Evolutionary conservation across 106 monocot species (phyloP), one percentile per base, ranked within the genome.

Genomic region (Ottelia alismoides): DNA sequence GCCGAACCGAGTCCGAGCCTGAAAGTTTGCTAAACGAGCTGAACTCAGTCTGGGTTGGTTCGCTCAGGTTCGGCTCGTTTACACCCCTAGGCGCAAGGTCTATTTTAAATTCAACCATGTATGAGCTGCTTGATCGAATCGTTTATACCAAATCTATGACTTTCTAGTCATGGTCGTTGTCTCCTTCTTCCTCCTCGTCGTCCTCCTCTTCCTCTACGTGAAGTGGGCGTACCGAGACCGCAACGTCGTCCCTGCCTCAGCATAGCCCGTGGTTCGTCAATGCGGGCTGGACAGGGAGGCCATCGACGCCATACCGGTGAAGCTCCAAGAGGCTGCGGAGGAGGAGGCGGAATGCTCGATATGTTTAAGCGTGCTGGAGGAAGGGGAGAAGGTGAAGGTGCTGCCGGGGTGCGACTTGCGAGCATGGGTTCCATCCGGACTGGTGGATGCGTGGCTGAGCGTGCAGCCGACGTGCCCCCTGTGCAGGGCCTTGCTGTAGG

Each of bases 381-480:
- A 57, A 7, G 82, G 77, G 14, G 70, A 67, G 51, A 82, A 82
- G 73, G 77, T 73, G 19, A 69, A 66, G 53, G 52, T 63, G 60
- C 61, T 82, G 55, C 76, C 69, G 1, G 57, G 47, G 0, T 82
- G 82, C 62, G 24, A 52, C 40, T n/a, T n/a, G n/a, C n/a, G n/a
- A n/a, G 77, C 77, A 21, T 25, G 26, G 16, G 77, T 77, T 56
- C 77, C 77, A 17, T 66, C 73, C 14, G 82, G 70, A 28, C 77
- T 76, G 58, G 59, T 82, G 3, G 73, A 82, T 21, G 59, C 45
- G 53, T 82, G 82, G 82, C 62, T 82, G 22, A 22, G 48, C 45
- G 48, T 31, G n/a, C 72, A 66, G 47, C 45, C 73, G 23, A 82
- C 43, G 53, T 82, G 82, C 58, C 82, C 77, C 11, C 31, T 82